phyloP scores from a whole-genome alignment of 1,284 basidiomycete species.

The Tylopilus orsonianus region DNA sequence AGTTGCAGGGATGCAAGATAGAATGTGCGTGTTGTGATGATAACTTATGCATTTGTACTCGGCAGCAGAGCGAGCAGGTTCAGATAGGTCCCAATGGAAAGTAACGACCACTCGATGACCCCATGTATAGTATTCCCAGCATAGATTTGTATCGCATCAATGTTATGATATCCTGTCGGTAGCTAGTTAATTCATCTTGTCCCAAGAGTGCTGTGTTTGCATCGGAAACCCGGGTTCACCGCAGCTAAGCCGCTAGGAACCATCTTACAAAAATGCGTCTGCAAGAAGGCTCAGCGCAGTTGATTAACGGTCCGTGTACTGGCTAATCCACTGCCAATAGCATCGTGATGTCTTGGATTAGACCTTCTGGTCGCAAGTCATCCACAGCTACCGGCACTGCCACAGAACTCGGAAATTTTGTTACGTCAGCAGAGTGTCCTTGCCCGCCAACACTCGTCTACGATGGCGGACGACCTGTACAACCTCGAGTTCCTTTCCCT shows the following conservation, averaged over 20 bases:
- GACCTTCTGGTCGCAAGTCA: no score
- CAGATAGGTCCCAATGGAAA: background rate
- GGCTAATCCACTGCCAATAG: constrained; percentile 75
- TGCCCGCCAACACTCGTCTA: background rate
- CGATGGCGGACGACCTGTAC: constrained; percentile 80
- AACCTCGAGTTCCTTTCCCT: constrained; percentile 90
- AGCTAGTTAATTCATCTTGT: constrained; percentile 48
- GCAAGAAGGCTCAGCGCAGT: constrained; percentile 52
- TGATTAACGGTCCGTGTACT: constrained; percentile 94
- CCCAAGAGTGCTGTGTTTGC: constrained; percentile 73
- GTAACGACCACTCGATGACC: background rate
- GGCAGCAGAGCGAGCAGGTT: background rate
- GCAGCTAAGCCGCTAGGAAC: constrained; percentile 70
- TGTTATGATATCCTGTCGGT: background rate
- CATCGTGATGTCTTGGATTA: no score
- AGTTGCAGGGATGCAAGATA: background rate
- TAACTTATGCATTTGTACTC: constrained; percentile 19
- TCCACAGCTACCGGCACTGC: no score
- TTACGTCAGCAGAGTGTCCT: constrained; percentile 24
- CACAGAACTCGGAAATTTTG: background rate
- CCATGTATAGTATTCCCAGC: constrained; percentile 8
- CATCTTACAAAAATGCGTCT: constrained; percentile 40
- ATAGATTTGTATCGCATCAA: constrained; percentile 17
- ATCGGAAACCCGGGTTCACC: constrained; percentile 56
- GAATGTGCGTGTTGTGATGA: background rate